Percentiles rank a stretch among this genome's conserved stretches.
Conservation (phyloP, 352 stramenopile genomes). For the Globisporangium nunn region DNA sequence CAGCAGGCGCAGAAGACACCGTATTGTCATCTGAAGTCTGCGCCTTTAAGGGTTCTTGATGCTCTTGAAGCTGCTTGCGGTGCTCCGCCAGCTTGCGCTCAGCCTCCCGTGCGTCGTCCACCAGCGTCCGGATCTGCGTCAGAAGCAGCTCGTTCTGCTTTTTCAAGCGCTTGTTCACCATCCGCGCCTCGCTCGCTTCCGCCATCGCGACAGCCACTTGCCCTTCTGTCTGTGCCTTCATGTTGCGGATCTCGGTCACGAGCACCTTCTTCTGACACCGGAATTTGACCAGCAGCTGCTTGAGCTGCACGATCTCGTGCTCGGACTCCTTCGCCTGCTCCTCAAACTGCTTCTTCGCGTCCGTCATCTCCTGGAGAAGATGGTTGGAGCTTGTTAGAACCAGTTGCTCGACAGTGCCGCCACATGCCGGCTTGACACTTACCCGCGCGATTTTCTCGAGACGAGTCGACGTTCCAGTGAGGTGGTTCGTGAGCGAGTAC, state of each 20-base stretch:
- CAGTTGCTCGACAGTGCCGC: not conserved
- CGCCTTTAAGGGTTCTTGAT: constrained; percentile 16
- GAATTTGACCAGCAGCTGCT: constrained; percentile 70
- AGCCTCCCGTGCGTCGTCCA: constrained; percentile 45
- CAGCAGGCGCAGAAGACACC: not conserved
- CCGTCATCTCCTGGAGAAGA: constrained; percentile 46
- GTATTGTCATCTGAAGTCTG: constrained; percentile 9
- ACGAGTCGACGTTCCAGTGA: constrained; percentile 63
- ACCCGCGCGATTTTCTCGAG: constrained; percentile 68
- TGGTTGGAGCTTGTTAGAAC: not conserved
- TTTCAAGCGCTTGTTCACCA: constrained; percentile 79
- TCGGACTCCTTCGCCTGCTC: constrained; percentile 48
- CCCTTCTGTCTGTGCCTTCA: constrained; percentile 65
- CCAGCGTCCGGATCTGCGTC: constrained; percentile 69
- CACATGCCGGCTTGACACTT: constrained; percentile 1
- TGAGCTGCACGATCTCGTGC: constrained; percentile 45
- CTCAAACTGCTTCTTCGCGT: constrained; percentile 64
- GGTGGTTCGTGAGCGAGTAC: constrained; percentile 68
- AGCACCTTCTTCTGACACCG: constrained; percentile 72
- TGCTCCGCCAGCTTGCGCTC: constrained; percentile 35
- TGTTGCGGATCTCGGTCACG: constrained; percentile 70
- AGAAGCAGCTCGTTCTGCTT: constrained; percentile 78
- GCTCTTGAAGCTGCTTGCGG: constrained; percentile 15
- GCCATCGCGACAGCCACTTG: constrained; percentile 79
- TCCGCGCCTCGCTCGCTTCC: constrained; percentile 78